Evolutionary conservation across 495 filamentous ascomycete species (phyloP), one percentile per base, ranked within the genome.

Genomic region (Bombardia bombarda): DNA sequence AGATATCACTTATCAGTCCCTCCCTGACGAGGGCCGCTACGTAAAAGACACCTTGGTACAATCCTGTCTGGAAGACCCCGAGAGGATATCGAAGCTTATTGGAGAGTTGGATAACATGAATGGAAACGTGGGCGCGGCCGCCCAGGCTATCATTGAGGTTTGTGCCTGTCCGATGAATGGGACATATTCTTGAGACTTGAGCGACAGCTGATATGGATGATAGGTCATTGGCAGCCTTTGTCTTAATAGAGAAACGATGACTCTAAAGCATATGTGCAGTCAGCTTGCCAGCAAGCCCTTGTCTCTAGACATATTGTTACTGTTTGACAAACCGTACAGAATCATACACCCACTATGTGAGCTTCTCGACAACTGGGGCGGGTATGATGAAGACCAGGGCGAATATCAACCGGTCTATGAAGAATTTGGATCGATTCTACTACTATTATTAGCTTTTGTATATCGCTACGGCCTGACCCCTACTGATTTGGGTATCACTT

Each of bases 381-480:
- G 75, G 14, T 93, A 90, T 62, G 90, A 96, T 46, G 90, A 94
- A 49, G 90, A 96, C 41, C 87, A 94, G 69, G 81, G 82, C 26
- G 92, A 98, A 57, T 92, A 92, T 52, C 90, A 96, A 56, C 92
- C 90, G 0, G 84, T 95, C 1, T 97, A 97, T 53, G 90, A 97
- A 49, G 93, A 98, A 47, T 98, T 97, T 46, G 87, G 89, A 0
- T 84, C 86, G 32, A 83, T 96, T 13, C 67, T 97, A 6, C 74
- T 97, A 3, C 68, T 98, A 1, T 74, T 95, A 0, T 64, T 95
- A 16, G 83, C 84, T 0, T 84, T 94, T 50, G 79, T 85, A 42
- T 78, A 92, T 52, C 88, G 93, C 13, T 96, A 94, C 53, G 75
- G 80, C 30, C 65, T 98, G 17, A 76, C 72, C 0, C 62, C 71